Conservation (phyloP, 2,329 filamentous ascomycete genomes). For the Pseudocercospora crystallina region DNA sequence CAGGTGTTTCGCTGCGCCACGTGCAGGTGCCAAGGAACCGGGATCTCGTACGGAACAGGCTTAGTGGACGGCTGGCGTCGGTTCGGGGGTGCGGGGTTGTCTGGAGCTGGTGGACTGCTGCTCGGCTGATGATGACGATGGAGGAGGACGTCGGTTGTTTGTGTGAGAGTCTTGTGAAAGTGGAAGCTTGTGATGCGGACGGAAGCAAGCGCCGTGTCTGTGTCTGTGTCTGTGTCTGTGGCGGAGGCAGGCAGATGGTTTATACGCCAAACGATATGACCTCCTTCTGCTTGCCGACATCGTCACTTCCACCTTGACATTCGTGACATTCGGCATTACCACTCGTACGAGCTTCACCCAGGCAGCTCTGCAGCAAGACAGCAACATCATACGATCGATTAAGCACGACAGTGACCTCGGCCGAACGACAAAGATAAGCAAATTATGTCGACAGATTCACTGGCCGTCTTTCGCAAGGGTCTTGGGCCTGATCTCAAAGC, state of each 20-base stretch:
- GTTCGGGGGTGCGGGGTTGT: neutral
- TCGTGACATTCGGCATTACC: neutral
- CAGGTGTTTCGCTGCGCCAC: slow-evolving; percentile 1
- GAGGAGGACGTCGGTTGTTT: no score
- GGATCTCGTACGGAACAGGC: neutral
- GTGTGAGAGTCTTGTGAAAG: no score
- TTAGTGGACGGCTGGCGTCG: neutral
- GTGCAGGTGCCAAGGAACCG: neutral
- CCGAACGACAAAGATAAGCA: no score
- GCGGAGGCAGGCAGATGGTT: slow-evolving; percentile 2
- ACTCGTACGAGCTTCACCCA: slow-evolving; percentile 3
- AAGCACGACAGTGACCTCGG: neutral
- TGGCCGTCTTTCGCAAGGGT: slow-evolving; percentile 49
- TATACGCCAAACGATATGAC: neutral
- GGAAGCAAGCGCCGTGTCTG: no score
- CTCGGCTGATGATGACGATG: neutral
- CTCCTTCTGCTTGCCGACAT: neutral
- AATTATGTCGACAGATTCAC: slow-evolving; percentile 45
- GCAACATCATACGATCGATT: neutral
- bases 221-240: neutral
- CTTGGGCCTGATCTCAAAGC: slow-evolving; percentile 52
- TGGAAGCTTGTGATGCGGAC: no score
- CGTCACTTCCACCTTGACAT: neutral
- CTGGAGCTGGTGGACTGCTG: no score
- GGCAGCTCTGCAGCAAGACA: neutral